A percentile compares a stretch with the other conserved stretches of the same genome.
Evolutionary conservation across 2,329 filamentous ascomycete genomes (phyloP).

Genomic region (Alternaria incomplexa): DNA sequence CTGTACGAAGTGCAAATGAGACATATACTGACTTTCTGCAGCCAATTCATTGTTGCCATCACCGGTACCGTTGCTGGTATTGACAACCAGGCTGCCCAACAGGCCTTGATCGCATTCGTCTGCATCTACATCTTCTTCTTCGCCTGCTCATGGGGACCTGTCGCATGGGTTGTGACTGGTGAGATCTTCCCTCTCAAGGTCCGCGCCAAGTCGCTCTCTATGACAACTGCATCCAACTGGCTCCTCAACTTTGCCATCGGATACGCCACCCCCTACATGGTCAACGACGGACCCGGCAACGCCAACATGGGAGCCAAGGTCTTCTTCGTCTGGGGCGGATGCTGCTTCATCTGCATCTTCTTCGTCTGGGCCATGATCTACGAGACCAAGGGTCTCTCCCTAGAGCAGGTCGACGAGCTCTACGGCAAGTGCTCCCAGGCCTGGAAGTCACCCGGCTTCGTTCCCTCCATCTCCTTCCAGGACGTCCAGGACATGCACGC

Average conservation of each 20-base stretch:
- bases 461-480: slow-evolving; percentile 57
- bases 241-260: slow-evolving; percentile 59
- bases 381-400: slow-evolving; percentile 77
- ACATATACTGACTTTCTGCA: neutral
- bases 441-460: slow-evolving; percentile 72
- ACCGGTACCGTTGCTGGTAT: slow-evolving; percentile 48
- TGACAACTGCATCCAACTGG: slow-evolving; percentile 65
- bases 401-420: slow-evolving; percentile 81
- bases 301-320: slow-evolving; percentile 67
- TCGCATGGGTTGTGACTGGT: slow-evolving; percentile 66
- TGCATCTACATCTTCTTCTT: slow-evolving; percentile 84
- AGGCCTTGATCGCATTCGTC: slow-evolving; percentile 51
- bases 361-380: slow-evolving; percentile 80
- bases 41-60: slow-evolving; percentile 51
- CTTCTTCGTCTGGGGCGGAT: slow-evolving; percentile 63
- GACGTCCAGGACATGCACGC: slow-evolving; percentile 39
- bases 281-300: slow-evolving; percentile 61
- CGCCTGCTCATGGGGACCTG: slow-evolving; percentile 78
- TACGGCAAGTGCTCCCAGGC: slow-evolving; percentile 74
- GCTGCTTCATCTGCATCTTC: slow-evolving; percentile 61
- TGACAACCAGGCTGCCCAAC: slow-evolving; percentile 47
- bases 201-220: slow-evolving; percentile 55
- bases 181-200: slow-evolving; percentile 56
- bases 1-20: neutral
- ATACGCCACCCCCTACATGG: slow-evolving; percentile 73